Conservation (phyloP, 106 monocot genomes). For the Dendrobium chrysotoxum region DNA sequence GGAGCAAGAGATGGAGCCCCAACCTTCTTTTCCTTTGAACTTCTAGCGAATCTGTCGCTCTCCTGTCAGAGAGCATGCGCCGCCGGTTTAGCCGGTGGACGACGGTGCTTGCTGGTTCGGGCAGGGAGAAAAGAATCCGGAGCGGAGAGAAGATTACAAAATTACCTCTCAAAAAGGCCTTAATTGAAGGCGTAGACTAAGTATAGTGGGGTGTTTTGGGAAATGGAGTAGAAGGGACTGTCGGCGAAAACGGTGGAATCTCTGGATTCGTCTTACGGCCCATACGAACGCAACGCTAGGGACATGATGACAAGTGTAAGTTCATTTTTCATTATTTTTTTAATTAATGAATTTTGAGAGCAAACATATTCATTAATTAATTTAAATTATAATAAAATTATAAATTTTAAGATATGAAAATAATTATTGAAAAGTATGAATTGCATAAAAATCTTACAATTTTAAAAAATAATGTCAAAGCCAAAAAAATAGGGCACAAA, state of each 20-base stretch:
- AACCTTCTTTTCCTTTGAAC: not conserved
- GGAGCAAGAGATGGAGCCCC: not conserved
- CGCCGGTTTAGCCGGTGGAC: constrained; percentile 1
- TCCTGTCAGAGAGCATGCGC: not conserved
- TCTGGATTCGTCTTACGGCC: not conserved
- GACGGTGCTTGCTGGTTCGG: not conserved
- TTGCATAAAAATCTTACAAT: too few species aligned
- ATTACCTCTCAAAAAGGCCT: not conserved
- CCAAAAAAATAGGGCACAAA: too few species aligned
- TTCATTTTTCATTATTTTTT: too few species aligned
- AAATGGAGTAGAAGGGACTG: not conserved
- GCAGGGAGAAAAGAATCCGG: not conserved
- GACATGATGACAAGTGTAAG: too few species aligned
- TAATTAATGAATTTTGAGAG: too few species aligned
- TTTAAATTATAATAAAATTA: too few species aligned
- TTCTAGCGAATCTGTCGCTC: constrained; percentile 2
- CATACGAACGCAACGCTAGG: not conserved
- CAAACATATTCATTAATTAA: too few species aligned
- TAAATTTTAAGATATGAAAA: too few species aligned
- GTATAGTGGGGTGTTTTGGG: not conserved
- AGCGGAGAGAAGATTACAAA: not conserved
- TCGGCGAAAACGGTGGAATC: not conserved
- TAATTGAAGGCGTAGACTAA: not conserved
- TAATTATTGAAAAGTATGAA: too few species aligned
- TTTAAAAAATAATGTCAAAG: too few species aligned